phyloP scores from a whole-genome alignment of 2,329 filamentous ascomycete species.

The Trichoderma gracile region DNA sequence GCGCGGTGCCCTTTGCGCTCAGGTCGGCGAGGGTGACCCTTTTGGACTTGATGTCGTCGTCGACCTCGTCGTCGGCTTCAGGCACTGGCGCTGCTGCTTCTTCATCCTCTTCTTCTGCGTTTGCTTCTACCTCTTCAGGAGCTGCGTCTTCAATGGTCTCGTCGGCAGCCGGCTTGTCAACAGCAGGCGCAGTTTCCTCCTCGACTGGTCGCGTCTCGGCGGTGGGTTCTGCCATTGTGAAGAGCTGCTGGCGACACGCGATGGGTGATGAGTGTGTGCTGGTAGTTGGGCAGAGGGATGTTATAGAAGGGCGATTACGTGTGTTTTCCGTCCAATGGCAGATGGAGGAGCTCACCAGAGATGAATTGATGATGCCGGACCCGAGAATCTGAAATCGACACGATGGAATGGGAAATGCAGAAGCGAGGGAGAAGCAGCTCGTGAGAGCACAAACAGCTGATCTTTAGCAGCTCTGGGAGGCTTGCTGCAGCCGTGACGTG shows the following conservation, averaged over 20 bases:
- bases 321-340: background rate
- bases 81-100: conserved; percentile 28
- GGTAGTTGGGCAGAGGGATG: background rate
- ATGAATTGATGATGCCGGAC: conserved; percentile 15
- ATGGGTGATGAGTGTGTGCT: conserved; percentile 1
- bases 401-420: conserved; percentile 1
- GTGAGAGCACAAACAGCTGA: conserved; percentile 10
- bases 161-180: conserved; percentile 33
- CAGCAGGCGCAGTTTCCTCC: conserved; percentile 31
- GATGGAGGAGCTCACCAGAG: background rate
- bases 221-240: conserved; percentile 30
- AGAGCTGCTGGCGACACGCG: conserved; percentile 10
- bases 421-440: conserved; percentile 12
- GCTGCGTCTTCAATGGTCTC: background rate
- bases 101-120: background rate
- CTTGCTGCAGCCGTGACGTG: conserved; percentile 25
- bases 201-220: conserved; percentile 29
- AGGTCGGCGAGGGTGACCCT: conserved; percentile 74
- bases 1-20: conserved; percentile 74
- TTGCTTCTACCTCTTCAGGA: background rate
- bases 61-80: conserved; percentile 32
- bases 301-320: background rate
- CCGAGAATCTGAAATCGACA: background rate
- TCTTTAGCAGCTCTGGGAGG: conserved; percentile 12
- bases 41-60: conserved; percentile 51